Evolutionary conservation across 176 grass and related monocot species (phyloP), one percentile per base, ranked within the genome.

Genomic region (Bolboschoenus planiculmis): DNA sequence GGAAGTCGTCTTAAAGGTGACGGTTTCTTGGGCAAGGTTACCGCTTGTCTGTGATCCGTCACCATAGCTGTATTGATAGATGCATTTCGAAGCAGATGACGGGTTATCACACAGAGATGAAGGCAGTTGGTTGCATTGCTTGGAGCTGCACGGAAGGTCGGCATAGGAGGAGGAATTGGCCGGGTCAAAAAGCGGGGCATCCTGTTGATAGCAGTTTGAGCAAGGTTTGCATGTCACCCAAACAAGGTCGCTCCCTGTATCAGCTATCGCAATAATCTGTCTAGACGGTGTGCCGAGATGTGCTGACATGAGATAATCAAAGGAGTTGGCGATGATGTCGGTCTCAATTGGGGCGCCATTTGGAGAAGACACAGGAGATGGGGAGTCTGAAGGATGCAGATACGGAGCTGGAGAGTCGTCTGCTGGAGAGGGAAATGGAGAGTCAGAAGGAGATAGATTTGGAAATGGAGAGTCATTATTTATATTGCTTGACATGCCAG

Each of bases 241-340:
- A 40, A 84, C 35, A 51, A 97, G 91, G 80, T 93, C 91, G 58
- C 93, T 93, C 18, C 91, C 91, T 3, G 91, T 97, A 84, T 97
- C 89, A 42, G 67, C 83, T 76, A 88, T 83, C 37, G 81, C 88
- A 9, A 89, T 81, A 29, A 88, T 4, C 26, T 78, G 29, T 1
- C 37, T 84, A 11, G 88, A 20, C 7, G 90, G 88, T 56, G 88
- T 88, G 10, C 93, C 93, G 20, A 97, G 14, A 24, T 55, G 55
- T 34, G 91, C 50, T 3, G 60, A 37, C 37, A 91, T 86, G 8
- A 87, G 76, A 86, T 92, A 96, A 47, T 92, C 84, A 56, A 84
- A 83, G 10, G 88, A 60, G 37, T 65, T 29, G 15, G 36, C 5
- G 8, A 86, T 50, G 81, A 89, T 71, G 58, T 84, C 80, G 13